Conservation (phyloP, 352 stramenopile genomes). For the Pythium dissimile region DNA sequence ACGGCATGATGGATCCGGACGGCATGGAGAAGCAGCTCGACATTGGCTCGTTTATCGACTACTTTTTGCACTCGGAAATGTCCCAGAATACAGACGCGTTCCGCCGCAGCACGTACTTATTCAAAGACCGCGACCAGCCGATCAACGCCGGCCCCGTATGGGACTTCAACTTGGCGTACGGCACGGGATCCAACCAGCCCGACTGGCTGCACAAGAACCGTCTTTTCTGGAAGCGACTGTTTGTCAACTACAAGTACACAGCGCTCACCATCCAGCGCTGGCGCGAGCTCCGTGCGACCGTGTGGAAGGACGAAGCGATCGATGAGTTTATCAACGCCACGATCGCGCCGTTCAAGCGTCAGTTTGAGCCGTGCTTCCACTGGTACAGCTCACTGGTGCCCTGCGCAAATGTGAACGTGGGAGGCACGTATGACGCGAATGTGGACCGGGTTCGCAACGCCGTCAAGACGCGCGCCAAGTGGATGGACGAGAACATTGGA, state of each 20-base stretch:
- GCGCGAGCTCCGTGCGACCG: conserved; percentile 44
- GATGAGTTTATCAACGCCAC: conserved; percentile 43
- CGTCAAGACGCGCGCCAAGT: conserved; percentile 46
- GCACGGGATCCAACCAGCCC: conserved; percentile 51
- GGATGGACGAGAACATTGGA: conserved; percentile 71
- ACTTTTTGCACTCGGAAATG: conserved; percentile 80
- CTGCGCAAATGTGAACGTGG: conserved; percentile 48
- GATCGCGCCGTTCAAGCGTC: conserved; percentile 38
- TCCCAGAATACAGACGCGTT: conserved; percentile 79
- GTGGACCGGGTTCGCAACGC: conserved; percentile 38
- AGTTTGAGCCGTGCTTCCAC: conserved; percentile 51
- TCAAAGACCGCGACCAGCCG: conserved; percentile 68
- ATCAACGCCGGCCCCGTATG: conserved; percentile 81
- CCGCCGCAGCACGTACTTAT: conserved; percentile 71
- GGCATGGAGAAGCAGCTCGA: conserved; percentile 58
- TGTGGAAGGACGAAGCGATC: conserved; percentile 55
- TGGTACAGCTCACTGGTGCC: conserved; percentile 46
- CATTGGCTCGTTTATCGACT: conserved; percentile 67
- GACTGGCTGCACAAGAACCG: conserved; percentile 69
- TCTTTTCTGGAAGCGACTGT: conserved; percentile 70
- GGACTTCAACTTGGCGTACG: conserved; percentile 81
- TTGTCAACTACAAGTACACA: conserved; percentile 71
- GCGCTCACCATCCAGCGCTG: conserved; percentile 68
- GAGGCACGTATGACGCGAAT: conserved; percentile 42
- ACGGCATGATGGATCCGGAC: conserved; percentile 64